These are phyloP conservation scores for Mrakia gelida DNA, from an alignment of 768 basidiomycete species.

Conservation along the genomic window DNA sequence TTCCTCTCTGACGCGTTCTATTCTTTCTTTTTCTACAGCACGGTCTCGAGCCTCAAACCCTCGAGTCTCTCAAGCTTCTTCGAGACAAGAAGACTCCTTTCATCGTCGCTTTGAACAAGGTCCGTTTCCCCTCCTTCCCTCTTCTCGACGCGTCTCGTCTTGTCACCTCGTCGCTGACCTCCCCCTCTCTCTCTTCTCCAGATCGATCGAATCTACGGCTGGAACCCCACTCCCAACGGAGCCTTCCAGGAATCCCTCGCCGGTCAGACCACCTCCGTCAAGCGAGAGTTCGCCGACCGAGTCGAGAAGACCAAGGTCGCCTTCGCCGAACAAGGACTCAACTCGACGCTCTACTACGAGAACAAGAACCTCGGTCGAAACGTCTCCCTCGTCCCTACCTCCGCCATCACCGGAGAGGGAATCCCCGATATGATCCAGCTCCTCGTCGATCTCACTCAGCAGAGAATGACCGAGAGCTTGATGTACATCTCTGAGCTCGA, in stretches of 20 bases:
- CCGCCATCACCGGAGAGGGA: conserved; percentile 96
- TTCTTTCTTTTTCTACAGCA: conserved; percentile 56
- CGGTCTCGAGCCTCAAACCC: conserved; percentile 94
- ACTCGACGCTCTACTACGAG: conserved; percentile 91
- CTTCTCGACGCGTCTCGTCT: background rate
- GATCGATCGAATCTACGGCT: conserved; percentile 98
- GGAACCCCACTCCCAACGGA: conserved; percentile 84
- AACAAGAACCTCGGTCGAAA: conserved; percentile 92
- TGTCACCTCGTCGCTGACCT: background rate
- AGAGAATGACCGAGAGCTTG: conserved; percentile 92
- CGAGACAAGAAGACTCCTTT: conserved; percentile 94
- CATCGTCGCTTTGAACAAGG: conserved; percentile 97
- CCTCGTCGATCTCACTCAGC: conserved; percentile 91
- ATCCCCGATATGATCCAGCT: conserved; percentile 99
- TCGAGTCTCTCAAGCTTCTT: conserved; percentile 88
- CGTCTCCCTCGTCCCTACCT: conserved; percentile 95
- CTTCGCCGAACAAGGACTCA: conserved; percentile 96
- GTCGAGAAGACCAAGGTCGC: conserved; percentile 77
- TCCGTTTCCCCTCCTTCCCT: conserved; percentile 37
- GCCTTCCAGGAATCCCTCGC: conserved; percentile 87
- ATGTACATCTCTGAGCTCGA: conserved; percentile 98
- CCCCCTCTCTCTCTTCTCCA: conserved; percentile 40
- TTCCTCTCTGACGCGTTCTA: conserved; percentile 8
- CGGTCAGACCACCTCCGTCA: conserved; percentile 70
- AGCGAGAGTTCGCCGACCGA: conserved; percentile 89